Evolutionary conservation across 2,329 filamentous ascomycete species (phyloP).

Genomic region (Fusarium floridanum): DNA sequence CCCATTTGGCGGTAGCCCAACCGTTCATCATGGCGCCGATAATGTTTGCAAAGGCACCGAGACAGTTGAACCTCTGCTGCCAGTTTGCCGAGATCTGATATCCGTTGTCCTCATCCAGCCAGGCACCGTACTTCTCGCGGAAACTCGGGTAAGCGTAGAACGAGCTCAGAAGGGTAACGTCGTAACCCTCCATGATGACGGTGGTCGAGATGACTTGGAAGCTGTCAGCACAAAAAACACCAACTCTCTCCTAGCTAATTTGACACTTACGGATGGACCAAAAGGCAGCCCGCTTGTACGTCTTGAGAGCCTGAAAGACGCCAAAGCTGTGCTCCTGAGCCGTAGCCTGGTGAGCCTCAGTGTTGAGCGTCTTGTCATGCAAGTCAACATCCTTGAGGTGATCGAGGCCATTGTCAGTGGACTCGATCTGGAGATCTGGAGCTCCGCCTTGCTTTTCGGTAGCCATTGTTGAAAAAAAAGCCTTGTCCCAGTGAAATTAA

Average conservation of each 20-base stretch:
- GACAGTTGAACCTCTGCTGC: conserved; percentile 62
- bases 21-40: conserved; percentile 58
- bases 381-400: conserved; percentile 51
- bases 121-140: conserved; percentile 57
- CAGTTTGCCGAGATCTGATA: conserved; percentile 64
- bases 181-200: conserved; percentile 66
- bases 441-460: conserved; percentile 37
- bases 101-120: conserved; percentile 48
- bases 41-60: conserved; percentile 53
- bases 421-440: conserved; percentile 48
- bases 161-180: conserved; percentile 60
- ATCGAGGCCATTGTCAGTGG: conserved; percentile 46
- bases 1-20: conserved; percentile 56
- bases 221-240: conserved; percentile 9
- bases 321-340: conserved; percentile 54
- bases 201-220: conserved; percentile 58
- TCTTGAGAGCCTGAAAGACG: conserved; percentile 53
- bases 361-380: conserved; percentile 54
- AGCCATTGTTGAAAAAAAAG: conserved; percentile 30
- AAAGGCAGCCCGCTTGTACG: conserved; percentile 56
- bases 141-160: conserved; percentile 60
- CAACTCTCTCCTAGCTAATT: too few relatives aligned
- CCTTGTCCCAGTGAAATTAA: conserved; percentile 7
- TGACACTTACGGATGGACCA: conserved; percentile 55
- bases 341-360: conserved; percentile 53